Conservation (phyloP, 805 yeast genomes). For the Dipodascus albidus region DNA sequence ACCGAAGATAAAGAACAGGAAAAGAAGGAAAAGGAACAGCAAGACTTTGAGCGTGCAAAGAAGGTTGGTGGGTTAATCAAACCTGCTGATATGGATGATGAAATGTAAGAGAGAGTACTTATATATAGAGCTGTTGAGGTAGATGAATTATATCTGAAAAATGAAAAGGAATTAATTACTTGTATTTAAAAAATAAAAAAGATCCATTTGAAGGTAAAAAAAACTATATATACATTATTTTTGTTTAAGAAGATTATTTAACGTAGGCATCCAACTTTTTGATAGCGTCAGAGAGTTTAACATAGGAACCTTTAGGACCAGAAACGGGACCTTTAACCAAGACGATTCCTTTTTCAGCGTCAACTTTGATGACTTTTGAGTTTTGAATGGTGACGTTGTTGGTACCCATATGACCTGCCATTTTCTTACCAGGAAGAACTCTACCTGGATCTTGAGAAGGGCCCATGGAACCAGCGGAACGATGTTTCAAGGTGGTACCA, state of each 20-base stretch:
- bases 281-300: slow-evolving; percentile 71
- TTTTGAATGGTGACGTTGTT: slow-evolving; percentile 63
- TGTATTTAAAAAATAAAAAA: no score
- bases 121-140: neutral
- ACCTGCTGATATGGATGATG: slow-evolving; percentile 90
- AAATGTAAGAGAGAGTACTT: slow-evolving; percentile 11
- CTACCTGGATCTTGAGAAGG: slow-evolving; percentile 93
- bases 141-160: neutral
- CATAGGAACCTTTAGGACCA: slow-evolving; percentile 70
- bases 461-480: slow-evolving; percentile 97
- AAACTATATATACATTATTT: neutral
- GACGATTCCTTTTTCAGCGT: slow-evolving; percentile 70
- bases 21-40: slow-evolving; percentile 50
- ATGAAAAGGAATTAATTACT: neutral
- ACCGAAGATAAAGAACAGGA: slow-evolving; percentile 88
- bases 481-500: slow-evolving; percentile 88
- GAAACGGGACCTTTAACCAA: slow-evolving; percentile 84
- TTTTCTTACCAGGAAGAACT: slow-evolving; percentile 89
- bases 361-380: slow-evolving; percentile 63
- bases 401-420: slow-evolving; percentile 97
- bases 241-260: neutral
- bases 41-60: slow-evolving; percentile 70
- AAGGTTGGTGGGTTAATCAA: slow-evolving; percentile 88
- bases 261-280: slow-evolving; percentile 11
- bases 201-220: neutral